Base-by-base conservation (phyloP, 768 basidiomycete genomes). In the Leccinellum albellum region DNA sequence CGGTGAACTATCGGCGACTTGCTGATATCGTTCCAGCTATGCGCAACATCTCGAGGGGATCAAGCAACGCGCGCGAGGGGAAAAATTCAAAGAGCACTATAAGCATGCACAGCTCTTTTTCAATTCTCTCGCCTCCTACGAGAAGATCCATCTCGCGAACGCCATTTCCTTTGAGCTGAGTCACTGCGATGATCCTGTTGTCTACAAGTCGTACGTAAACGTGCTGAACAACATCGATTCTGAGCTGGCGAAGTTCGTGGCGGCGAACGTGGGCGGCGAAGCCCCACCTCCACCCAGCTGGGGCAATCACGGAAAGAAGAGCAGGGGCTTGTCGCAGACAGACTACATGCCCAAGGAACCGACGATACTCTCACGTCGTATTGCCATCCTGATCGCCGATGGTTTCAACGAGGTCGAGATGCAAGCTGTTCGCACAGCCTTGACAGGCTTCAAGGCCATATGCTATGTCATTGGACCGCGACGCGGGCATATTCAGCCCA, bases 141-240 rank as follows among this genome's bases (percentile, higher is more conserved):
- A 95, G 76, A 84, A 87, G 72, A 59, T 73, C n/a, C 91, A 94
- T 69, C 75, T 94, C 29, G 73, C 83, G 50, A 66, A 74, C 4
- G 92, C 90, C 5, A 78, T 90, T 56, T 82, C 84, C 13, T 95
- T 96, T 69, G 93, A 94, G 73, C 78, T 96, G 32, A 85, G 84
- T 56, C 91, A 94, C 66, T 89, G 88, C 71, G 87, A 91, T 51
- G 90, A 94, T 63, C 79, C 81, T 1, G 71, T 75, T 3, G 88
- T 95, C 1, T 88, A 87, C 70, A 74, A 83, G 67, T 77, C 76
- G 2, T 88, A 90, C 69, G 83, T 88, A 54, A 76, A 81, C 42
- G 67, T 87, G 15, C 79, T 91, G 61, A 88, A 85, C 69, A 76
- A 87, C 65, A 82, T 96, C 65, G 85, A 92, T 71, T 76, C 84